These are phyloP conservation scores for Chiua virens DNA, from an alignment of 768 basidiomycete species.

Conservation along the genomic window DNA sequence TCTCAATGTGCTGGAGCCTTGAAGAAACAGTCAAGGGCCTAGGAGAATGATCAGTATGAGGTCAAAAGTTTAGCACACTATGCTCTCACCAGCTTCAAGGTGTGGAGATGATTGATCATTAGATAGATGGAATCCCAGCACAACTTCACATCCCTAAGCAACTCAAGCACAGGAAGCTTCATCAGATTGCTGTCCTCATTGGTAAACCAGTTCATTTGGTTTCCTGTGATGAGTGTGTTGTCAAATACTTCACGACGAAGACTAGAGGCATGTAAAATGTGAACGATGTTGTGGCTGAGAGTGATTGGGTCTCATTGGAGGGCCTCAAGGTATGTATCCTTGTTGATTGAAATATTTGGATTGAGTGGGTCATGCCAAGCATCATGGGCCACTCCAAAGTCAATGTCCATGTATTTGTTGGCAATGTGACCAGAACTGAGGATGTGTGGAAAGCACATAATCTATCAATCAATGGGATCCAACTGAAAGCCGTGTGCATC, in stretches of 20 bases:
- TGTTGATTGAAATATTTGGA: background rate
- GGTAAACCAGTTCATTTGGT: background rate
- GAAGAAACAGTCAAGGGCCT: too few relatives aligned
- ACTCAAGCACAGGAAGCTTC: background rate
- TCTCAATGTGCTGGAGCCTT: too few relatives aligned
- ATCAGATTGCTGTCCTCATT: background rate
- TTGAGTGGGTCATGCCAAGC: background rate
- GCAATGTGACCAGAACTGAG: constrained; percentile 9
- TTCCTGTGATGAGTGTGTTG: background rate
- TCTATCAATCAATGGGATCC: too few relatives aligned
- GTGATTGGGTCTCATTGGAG: background rate
- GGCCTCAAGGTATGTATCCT: background rate
- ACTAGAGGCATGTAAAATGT: background rate
- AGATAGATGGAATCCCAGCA: constrained; percentile 15
- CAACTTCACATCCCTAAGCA: constrained; percentile 34
- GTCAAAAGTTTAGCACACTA: too few relatives aligned
- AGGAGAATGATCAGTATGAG: too few relatives aligned
- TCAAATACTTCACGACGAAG: background rate
- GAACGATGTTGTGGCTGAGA: background rate
- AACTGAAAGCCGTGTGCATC: too few relatives aligned
- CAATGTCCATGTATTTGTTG: background rate
- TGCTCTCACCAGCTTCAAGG: background rate
- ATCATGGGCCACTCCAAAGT: background rate
- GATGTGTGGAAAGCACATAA: constrained; percentile 21
- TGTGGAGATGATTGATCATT: constrained; percentile 26